phyloP scores from a whole-genome alignment of 2,329 filamentous ascomycete genomes.

The Pseudophaeomoniella oleicola region DNA sequence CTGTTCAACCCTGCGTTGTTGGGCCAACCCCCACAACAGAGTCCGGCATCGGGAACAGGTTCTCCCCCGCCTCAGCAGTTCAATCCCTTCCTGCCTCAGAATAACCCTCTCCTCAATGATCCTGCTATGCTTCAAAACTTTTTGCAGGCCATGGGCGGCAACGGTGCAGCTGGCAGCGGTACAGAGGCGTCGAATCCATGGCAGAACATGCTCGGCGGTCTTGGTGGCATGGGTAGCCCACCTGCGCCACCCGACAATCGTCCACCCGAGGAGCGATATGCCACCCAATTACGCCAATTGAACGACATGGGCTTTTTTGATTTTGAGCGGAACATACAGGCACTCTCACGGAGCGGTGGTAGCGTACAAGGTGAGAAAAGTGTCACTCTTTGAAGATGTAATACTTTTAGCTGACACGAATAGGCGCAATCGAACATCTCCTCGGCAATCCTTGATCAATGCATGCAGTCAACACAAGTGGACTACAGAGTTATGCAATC shows the following conservation, averaged over 20 bases:
- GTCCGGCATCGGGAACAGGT: conserved; percentile 10
- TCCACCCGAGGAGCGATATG: conserved; percentile 87
- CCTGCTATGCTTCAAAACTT: conserved; percentile 43
- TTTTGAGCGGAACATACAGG: conserved; percentile 84
- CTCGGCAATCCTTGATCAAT: conserved; percentile 17
- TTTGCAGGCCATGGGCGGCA: conserved; percentile 35
- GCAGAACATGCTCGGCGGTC: conserved; percentile 1
- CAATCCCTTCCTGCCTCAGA: conserved; percentile 28
- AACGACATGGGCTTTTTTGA: conserved; percentile 99
- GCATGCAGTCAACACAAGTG: no score
- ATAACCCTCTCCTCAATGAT: conserved; percentile 44
- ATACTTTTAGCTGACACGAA: no score
- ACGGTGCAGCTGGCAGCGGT: conserved; percentile 16
- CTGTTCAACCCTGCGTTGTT: conserved; percentile 40
- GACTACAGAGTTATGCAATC: no score
- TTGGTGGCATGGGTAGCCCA: conserved; percentile 15
- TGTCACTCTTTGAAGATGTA: no score
- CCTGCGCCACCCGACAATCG: conserved; percentile 60
- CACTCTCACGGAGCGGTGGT: conserved; percentile 74
- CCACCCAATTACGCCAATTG: conserved; percentile 74
- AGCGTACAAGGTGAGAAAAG: conserved; percentile 70
- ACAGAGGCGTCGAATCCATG: conserved; percentile 9
- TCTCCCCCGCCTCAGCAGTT: conserved; percentile 21
- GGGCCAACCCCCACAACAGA: conserved; percentile 12
- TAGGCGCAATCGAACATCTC: conserved; percentile 53